Base-by-base conservation (phyloP, 2,329 filamentous ascomycete genomes). In the Neopestalotiopsis sp. region DNA sequence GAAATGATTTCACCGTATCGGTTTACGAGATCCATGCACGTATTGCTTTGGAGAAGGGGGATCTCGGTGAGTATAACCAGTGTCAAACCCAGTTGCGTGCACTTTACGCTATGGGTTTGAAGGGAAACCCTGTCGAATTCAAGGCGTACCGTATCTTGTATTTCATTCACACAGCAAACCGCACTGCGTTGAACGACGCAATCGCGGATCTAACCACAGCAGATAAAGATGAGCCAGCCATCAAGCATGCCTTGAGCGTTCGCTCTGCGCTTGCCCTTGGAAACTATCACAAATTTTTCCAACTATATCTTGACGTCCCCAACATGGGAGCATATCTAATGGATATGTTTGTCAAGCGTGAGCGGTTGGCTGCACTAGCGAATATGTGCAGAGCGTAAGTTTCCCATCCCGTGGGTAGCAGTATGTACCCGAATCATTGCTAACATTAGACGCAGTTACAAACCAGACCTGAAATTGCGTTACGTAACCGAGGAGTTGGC, bases 21-120 rank as follows among this genome's bases (percentile, higher is more conserved):
- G 96, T 98, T 62, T 99, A 99, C 82, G 96, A 99, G 84, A 97
- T 95, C 71, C 96, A 99, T 83, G 96, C 95, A 72, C 92, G 96
- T 70, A 98, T 99, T 83, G 96, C 96, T 74, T 87, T 99, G 82
- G 95, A 99, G 83, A 98, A 97, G 88, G 94, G 93, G 84, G 96
- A 99, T 87, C 90, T 98, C 86, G 95, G 96, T 99, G 96, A 99
- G 96, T 99, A 99, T 96, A 99, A 99, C 86, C 96, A 99, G 88
- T 99, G 96, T 83, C 96, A 99, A 86, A 98, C 96, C 77, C 96
- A 99, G 85, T 87, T 99, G 79, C 94, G 94, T 82, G 94, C 92
- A 73, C 86, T 99, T 77, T 98, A 99, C 83, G 89, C 90, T 81
- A 89, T 94, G 84, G 92, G 93, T 74, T 85, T 97, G 80, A 94